Evolutionary conservation across 164 flowering plant species (phyloP).

Genomic region (Aristolochia californica): DNA sequence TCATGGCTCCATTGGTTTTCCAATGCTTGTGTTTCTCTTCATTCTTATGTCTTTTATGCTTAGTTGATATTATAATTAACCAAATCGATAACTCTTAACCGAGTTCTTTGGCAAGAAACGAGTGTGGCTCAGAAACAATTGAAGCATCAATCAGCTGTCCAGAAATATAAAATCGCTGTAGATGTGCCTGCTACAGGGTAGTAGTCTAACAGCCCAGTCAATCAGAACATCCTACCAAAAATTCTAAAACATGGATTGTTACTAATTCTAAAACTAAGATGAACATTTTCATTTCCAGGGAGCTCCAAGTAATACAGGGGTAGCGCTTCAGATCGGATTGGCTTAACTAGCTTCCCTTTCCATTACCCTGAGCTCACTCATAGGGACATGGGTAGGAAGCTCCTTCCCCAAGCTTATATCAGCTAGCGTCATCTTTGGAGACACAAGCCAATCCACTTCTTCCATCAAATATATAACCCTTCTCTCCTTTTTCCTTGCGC

Average conservation of each 20-base stretch:
- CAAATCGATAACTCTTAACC: too few species aligned
- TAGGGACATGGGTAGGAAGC: slow-evolving; percentile 59
- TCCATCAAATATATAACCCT: slow-evolving; percentile 45
- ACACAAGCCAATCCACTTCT: slow-evolving; percentile 30
- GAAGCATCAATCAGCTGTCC: too few species aligned
- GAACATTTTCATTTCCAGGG: slow-evolving; percentile 15
- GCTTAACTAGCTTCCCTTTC: slow-evolving; percentile 39
- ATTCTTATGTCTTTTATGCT: too few species aligned
- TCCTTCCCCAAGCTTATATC: slow-evolving; percentile 25
- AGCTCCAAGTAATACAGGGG: slow-evolving; percentile 22
- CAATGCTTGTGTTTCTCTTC: too few species aligned
- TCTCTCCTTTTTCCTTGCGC: slow-evolving; percentile 42
- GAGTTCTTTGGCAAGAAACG: too few species aligned
- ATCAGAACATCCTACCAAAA: neutral
- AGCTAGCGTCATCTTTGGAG: slow-evolving; percentile 35
- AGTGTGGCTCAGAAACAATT: too few species aligned
- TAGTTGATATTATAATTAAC: too few species aligned
- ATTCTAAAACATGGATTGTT: neutral
- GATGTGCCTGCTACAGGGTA: too few species aligned
- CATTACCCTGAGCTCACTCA: slow-evolving; percentile 44
- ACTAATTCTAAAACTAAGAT: neutral
- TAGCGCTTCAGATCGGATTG: slow-evolving; percentile 41
- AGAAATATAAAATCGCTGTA: too few species aligned
- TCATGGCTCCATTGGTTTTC: neutral
- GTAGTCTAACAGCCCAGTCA: too few species aligned